phyloP scores from a whole-genome alignment of 345 rosid genomes.

The Corchorus capsularis region DNA sequence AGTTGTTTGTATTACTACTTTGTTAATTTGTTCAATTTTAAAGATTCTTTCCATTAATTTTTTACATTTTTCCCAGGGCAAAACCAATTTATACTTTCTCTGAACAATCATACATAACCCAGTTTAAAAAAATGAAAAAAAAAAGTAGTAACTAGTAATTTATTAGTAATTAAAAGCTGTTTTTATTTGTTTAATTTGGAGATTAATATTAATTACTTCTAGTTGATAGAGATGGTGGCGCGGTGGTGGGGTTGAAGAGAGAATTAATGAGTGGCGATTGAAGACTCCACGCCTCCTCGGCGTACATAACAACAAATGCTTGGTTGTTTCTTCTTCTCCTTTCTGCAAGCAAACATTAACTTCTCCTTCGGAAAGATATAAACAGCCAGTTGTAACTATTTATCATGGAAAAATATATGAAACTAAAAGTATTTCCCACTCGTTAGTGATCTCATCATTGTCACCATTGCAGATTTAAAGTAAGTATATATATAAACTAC shows the following conservation, averaged over 20 bases:
- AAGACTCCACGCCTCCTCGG: background rate
- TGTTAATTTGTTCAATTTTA: background rate
- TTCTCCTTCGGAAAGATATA: background rate
- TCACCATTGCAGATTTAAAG: no score
- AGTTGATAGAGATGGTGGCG: background rate
- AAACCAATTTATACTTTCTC: no score
- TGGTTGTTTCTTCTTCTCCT: background rate
- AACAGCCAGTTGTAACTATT: no score
- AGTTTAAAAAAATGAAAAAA: no score
- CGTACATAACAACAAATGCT: background rate
- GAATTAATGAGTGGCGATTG: background rate
- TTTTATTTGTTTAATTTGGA: background rate
- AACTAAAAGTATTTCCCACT: no score
- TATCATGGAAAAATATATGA: no score
- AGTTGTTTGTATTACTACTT: no score
- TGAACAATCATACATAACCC: no score
- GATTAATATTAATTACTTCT: no score
- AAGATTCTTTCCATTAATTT: background rate
- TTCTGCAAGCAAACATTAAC: background rate
- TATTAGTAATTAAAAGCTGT: background rate
- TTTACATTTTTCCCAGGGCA: no score
- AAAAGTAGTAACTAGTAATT: background rate
- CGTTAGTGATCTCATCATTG: no score
- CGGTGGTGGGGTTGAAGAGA: background rate
- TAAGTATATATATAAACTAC: no score